These are phyloP conservation scores for Paracorniculantispora psalliotae DNA, from an alignment of 2,329 filamentous ascomycete species.

Conservation along the genomic window DNA sequence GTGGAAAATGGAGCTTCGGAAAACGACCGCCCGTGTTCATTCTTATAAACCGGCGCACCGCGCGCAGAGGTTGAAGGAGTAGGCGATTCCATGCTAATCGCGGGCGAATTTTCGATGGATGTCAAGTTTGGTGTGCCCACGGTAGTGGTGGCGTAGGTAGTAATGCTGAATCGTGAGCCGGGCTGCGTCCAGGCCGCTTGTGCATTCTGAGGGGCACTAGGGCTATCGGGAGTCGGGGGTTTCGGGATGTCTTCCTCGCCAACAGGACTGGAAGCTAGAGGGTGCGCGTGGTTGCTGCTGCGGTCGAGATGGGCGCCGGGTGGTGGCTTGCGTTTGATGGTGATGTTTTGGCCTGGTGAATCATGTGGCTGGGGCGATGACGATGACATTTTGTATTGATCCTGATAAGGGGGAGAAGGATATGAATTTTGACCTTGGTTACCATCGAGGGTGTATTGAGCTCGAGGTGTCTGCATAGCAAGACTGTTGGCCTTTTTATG, in stretches of 20 bases:
- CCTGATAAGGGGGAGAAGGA: conserved; percentile 29
- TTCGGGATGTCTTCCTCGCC: conserved; percentile 28
- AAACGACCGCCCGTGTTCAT: not conserved
- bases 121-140: conserved; percentile 21
- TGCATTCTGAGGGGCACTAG: conserved; percentile 20
- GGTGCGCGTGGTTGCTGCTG: conserved; percentile 26
- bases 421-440: not conserved
- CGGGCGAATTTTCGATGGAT: not conserved
- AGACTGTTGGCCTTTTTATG: conserved; percentile 21
- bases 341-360: conserved; percentile 25
- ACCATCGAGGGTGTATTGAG: conserved; percentile 24
- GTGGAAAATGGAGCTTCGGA: not conserved
- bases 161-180: conserved; percentile 58
- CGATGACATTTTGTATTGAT: not conserved
- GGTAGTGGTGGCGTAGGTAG: conserved; percentile 52
- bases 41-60: not conserved
- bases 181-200: conserved; percentile 43
- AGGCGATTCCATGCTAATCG: not conserved
- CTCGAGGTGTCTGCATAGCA: not conserved
- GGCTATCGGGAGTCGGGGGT: conserved; percentile 22
- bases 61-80: not conserved
- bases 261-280: conserved; percentile 31
- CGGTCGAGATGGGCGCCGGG: conserved; percentile 23
- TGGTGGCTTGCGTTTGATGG: conserved; percentile 43
- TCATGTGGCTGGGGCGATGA: conserved; percentile 17